A percentile compares a stretch with the other conserved stretches of the same genome.
These are phyloP conservation scores for Penicillium robsamsonii DNA, from an alignment of 495 filamentous ascomycete species.

Conservation along the genomic window DNA sequence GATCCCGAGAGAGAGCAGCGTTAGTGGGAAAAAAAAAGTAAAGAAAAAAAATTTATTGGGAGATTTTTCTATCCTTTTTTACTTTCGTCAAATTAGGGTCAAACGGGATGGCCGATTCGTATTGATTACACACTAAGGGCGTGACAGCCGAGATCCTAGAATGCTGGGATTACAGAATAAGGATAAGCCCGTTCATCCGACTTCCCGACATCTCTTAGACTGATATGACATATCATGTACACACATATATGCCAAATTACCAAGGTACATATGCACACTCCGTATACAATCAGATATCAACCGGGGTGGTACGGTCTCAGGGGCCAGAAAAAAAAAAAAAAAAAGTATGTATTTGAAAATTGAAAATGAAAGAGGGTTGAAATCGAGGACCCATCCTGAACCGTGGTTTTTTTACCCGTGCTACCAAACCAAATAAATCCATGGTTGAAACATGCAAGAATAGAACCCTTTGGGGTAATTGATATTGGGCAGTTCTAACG, in stretches of 20 bases:
- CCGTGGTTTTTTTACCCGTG: conserved; percentile 22
- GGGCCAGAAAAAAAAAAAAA: not conserved
- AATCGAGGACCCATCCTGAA: conserved; percentile 17
- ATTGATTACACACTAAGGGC: conserved; percentile 6
- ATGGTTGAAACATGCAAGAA: conserved; percentile 10
- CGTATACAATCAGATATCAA: not conserved
- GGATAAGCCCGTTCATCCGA: conserved; percentile 17
- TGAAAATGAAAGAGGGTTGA: not conserved
- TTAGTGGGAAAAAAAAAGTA: conserved; percentile 6
- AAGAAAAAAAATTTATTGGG: conserved; percentile 15
- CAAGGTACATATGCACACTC: not conserved
- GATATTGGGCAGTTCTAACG: not conserved
- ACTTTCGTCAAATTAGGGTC: not conserved
- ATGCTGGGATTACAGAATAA: conserved; percentile 13
- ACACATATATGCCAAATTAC: not conserved
- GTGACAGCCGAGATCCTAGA: conserved; percentile 14
- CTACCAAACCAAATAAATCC: conserved; percentile 14
- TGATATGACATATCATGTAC: not conserved
- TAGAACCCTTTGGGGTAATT: conserved; percentile 1
- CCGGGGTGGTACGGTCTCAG: not conserved
- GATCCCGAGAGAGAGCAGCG: conserved; percentile 24
- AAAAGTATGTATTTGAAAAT: not conserved
- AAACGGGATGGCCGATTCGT: conserved; percentile 17
- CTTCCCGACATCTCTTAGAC: not conserved
- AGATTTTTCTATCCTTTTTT: not conserved